Conservation (phyloP, 495 filamentous ascomycete species). For the Trichoderma erinaceum region DNA sequence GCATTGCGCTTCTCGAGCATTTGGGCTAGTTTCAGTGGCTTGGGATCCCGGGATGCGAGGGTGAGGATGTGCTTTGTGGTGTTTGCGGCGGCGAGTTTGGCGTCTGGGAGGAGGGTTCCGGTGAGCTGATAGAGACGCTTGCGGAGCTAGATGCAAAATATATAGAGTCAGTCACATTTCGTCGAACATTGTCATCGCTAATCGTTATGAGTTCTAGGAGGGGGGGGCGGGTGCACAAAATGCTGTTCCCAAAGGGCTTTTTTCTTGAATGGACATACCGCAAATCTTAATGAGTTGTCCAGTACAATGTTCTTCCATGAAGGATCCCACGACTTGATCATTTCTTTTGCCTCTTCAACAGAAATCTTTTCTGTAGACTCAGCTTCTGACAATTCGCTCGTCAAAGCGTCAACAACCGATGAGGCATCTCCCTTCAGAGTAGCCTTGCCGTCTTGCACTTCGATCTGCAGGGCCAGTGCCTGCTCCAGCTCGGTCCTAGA, state of each 20-base stretch:
- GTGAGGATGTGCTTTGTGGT: constrained; percentile 53
- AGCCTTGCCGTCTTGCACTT: constrained; percentile 12
- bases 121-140: constrained; percentile 75
- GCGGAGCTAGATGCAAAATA: constrained; percentile 46
- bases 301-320: constrained; percentile 53
- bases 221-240: no score
- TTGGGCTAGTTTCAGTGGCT: constrained; percentile 49
- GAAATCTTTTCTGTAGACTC: constrained; percentile 17
- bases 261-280: constrained; percentile 49
- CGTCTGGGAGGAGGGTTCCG: constrained; percentile 66
- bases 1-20: constrained; percentile 35
- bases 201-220: no score
- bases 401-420: constrained; percentile 19
- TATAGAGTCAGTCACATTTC: not conserved
- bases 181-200: not conserved
- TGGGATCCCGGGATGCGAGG: constrained; percentile 49
- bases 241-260: not conserved
- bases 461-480: constrained; percentile 1
- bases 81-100: constrained; percentile 45
- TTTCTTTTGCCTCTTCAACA: constrained; percentile 25
- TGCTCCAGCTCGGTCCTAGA: not conserved
- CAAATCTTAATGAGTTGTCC: constrained; percentile 60
- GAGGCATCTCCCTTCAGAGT: not conserved
- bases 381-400: constrained; percentile 6
- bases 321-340: constrained; percentile 34